Evolutionary conservation across 345 rosid species (phyloP).

Genomic region (Firmiana major): DNA sequence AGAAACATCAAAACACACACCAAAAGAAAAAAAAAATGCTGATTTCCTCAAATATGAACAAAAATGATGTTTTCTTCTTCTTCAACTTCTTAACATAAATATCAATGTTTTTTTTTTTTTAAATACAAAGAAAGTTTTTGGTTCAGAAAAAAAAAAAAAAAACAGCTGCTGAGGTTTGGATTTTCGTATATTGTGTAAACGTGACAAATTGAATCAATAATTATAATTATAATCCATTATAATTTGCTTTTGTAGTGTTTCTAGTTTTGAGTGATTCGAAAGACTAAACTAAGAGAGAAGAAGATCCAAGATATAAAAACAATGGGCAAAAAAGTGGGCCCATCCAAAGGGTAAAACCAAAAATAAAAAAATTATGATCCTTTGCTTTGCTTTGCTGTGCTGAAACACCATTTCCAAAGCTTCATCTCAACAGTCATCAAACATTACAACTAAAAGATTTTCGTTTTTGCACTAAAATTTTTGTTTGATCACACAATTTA

Average conservation of each 20-base stretch:
- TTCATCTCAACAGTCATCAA: not conserved
- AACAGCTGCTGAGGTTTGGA: no score
- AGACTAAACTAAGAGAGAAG: no score
- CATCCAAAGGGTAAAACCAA: not conserved
- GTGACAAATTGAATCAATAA: no score
- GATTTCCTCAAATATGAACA: not conserved
- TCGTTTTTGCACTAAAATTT: not conserved
- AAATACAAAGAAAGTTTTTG: no score
- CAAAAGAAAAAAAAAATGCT: not conserved
- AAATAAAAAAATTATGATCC: not conserved
- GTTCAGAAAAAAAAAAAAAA: no score
- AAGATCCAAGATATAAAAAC: no score
- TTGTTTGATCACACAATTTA: not conserved
- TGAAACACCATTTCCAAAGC: constrained; percentile 1
- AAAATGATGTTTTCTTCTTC: not conserved
- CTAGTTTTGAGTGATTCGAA: no score
- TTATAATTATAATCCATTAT: no score
- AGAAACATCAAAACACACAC: not conserved
- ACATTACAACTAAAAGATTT: not conserved
- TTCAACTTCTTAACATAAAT: not conserved
- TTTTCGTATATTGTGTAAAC: no score
- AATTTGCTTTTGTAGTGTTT: no score
- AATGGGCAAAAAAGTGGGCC: not conserved
- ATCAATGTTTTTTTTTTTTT: no score
- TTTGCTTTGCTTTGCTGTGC: not conserved